phyloP scores from a whole-genome alignment of 2,329 filamentous ascomycete species.

The Colletotrichum sp. region DNA sequence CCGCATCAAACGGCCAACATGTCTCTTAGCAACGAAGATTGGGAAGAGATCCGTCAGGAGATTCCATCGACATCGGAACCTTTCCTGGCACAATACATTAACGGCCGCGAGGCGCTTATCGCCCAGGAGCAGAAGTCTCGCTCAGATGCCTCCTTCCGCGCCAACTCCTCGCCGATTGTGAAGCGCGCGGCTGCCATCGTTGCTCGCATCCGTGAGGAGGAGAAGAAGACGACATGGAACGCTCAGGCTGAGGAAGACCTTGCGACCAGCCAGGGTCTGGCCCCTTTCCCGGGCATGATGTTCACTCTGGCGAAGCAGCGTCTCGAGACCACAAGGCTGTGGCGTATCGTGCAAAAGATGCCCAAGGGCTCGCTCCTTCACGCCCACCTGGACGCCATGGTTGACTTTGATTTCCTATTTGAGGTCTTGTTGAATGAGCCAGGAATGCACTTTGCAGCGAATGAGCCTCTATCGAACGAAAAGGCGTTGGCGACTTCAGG shows the following conservation, averaged over 20 bases:
- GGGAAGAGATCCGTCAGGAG: constrained; percentile 61
- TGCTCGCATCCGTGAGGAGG: constrained; percentile 73
- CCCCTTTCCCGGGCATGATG: constrained; percentile 82
- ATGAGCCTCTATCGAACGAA: constrained; percentile 56
- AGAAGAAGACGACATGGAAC: constrained; percentile 76
- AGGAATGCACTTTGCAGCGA: constrained; percentile 69
- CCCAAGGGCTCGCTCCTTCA: constrained; percentile 83
- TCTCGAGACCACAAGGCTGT: constrained; percentile 79
- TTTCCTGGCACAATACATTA: constrained; percentile 82
- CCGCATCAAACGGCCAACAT: constrained; percentile 26
- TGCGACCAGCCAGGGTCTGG: constrained; percentile 59
- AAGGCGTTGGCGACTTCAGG: constrained; percentile 53
- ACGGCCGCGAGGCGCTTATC: constrained; percentile 77
- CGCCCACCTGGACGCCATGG: constrained; percentile 83
- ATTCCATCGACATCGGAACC: constrained; percentile 68
- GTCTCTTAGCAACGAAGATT: constrained; percentile 60
- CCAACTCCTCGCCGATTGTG: constrained; percentile 75
- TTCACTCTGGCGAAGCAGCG: constrained; percentile 77
- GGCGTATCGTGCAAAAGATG: constrained; percentile 78
- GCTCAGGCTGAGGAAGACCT: constrained; percentile 67
- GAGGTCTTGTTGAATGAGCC: constrained; percentile 69
- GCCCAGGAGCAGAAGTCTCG: constrained; percentile 81
- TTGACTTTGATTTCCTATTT: constrained; percentile 77
- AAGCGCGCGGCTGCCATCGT: constrained; percentile 76
- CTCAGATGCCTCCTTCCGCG: constrained; percentile 72